Base-by-base conservation (phyloP, 169 alveolate species). In the Eimeria sp. region DNA sequence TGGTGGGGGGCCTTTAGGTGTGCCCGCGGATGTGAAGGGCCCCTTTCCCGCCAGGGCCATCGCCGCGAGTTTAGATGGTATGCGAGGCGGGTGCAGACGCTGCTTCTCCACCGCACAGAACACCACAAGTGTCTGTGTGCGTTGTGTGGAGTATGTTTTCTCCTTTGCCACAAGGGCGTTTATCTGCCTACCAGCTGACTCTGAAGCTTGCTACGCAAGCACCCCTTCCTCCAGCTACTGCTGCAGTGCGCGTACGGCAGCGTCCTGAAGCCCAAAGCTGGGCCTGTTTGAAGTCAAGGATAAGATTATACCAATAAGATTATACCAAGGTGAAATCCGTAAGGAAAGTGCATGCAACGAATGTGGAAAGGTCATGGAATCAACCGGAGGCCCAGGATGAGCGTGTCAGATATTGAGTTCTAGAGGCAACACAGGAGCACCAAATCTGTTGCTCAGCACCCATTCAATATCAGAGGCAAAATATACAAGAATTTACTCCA, bases 11-110 rank as follows among this genome's bases (percentile, higher is more conserved):
- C 93, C 93, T 58, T 57, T 57, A 2, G 93, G 93, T 22, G 82
- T 83, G 16, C 83, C 93, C 43, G 63, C 7, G 43, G 93, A 6
- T 43, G 93, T 65, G 5, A 30, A 83, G 49, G 93, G 83, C 34
- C 93, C 93, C 80, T 87, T 87, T 65, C 93, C 82, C 65, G 61
- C 93, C 58, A 87, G 58, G 72, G 73, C 82, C 82, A 87, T 49
- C 51, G 65, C 67, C 83, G 43, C 63, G 6, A 73, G 5, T 34
- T 47, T 57, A 49, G 73, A n/a, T 22, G 30, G 90, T 27, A 45
- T 61, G 78, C 63, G 63, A 14, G 61, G 80, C 13, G 61, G 30
- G 5, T 49, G 25, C 80, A 67, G 27, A 20, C 14, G 27, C 34
- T 83, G 54, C 76, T n/a, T 83, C 75, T 57, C 75, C 51, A 27